Conservation (phyloP, 1,284 basidiomycete genomes). For the Cutaneotrichosporon dermatis region DNA sequence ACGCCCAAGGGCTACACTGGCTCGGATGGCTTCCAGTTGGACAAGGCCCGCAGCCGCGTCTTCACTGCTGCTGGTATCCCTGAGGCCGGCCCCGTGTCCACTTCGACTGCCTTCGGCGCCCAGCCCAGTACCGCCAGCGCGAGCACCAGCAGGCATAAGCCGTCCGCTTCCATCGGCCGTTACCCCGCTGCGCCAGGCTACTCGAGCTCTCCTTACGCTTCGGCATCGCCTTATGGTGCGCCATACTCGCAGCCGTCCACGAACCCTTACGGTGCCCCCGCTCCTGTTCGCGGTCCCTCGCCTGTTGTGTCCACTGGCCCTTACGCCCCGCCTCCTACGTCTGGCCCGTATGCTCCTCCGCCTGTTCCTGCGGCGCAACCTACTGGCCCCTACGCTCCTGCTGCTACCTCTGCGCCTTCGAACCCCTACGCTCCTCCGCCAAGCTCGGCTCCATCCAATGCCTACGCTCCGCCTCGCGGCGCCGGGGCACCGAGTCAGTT, state of each 20-base stretch:
- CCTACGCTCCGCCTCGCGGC: slow-evolving; percentile 27
- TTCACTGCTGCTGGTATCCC: slow-evolving; percentile 32
- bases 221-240: background rate
- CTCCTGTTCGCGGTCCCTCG: slow-evolving; percentile 3
- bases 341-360: slow-evolving; percentile 16
- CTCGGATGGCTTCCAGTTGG: slow-evolving; percentile 53
- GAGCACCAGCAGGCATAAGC: background rate
- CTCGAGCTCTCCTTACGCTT: slow-evolving; percentile 7
- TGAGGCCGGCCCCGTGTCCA: slow-evolving; percentile 11
- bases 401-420: slow-evolving; percentile 1
- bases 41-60: slow-evolving; percentile 57
- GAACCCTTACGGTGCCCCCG: slow-evolving; percentile 1
- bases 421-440: slow-evolving; percentile 19
- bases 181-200: slow-evolving; percentile 10
- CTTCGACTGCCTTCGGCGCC: slow-evolving; percentile 17
- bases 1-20: slow-evolving; percentile 77
- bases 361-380: slow-evolving; percentile 3
- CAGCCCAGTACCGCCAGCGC: slow-evolving; percentile 16
- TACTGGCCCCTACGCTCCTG: slow-evolving; percentile 1
- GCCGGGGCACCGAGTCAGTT: background rate
- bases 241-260: background rate
- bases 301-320: slow-evolving; percentile 19
- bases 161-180: slow-evolving; percentile 7
- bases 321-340: slow-evolving; percentile 29
- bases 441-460: slow-evolving; percentile 6